Evolutionary conservation across 305 asterid genomes (phyloP), one percentile per base, ranked within the genome.

Genomic region (Fraxinus greggii): DNA sequence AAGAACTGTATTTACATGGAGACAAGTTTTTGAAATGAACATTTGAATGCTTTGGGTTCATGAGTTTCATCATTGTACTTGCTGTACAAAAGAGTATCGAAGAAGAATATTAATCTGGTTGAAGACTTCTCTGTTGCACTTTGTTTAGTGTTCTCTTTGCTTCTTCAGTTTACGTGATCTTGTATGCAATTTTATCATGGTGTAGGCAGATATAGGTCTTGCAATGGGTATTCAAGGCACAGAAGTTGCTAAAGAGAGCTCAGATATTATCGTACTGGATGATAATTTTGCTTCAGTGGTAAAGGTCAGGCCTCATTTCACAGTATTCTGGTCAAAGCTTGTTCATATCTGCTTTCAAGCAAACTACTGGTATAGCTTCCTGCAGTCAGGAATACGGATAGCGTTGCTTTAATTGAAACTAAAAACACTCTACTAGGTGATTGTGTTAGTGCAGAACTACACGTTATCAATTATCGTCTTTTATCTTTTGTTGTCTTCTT

Each of bases 151-250:
- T 59, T 79, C 24, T 72, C 63, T 72, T 70, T 73, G 59, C 80
- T 72, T 83, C 56, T 76, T 28, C 32, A 67, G 69, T 51, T 81
- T 36, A 36, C 81, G 24, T 85, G 61, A 75, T 76, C 67, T 75
- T n/a, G 17, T 75, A 59, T 77, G 28, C 79, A 36, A 67, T 81
- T 83, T 8, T 81, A 74, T 85, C 32, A 61, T 82, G 59, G 24
- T 86, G 80, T 81, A 96, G 99, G 98, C 99, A 83, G 98, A 96
- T 89, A 94, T 96, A 80, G 99, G 99, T 78, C 98, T 96, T 85
- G 95, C 99, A 75, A 96, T 96, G 99, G 99, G 99, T 75, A 96
- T 94, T 48, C 92, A 88, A 88, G 99, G 99, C 82, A 96, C 99
- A 21, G 98, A 96, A 91, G 99, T 96, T 54, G 99, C 99, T 2